phyloP scores from a whole-genome alignment of 106 monocot genomes.

The Iris macrosiphon region DNA sequence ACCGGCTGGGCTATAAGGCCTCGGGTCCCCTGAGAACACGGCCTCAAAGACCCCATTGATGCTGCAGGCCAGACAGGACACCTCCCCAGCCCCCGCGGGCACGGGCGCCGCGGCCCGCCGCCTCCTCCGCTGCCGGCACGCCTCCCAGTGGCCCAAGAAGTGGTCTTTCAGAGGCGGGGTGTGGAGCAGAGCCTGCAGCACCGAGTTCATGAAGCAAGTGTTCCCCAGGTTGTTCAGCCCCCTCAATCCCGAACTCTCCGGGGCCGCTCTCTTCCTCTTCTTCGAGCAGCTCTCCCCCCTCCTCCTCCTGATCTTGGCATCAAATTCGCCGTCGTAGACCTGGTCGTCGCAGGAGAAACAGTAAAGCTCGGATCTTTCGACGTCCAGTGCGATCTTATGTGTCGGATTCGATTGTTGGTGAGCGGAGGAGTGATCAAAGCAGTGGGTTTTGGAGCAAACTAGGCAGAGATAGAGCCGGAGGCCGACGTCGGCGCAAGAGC shows the following conservation, averaged over 20 bases:
- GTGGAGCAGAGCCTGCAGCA: conserved; percentile 56
- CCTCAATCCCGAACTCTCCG: conserved; percentile 35
- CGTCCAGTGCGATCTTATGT: conserved; percentile 51
- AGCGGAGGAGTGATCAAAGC: conserved; percentile 26
- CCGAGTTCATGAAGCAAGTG: conserved; percentile 73
- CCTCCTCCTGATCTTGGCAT: conserved; percentile 18
- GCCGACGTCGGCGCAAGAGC: conserved; percentile 5
- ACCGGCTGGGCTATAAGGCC: conserved; percentile 50
- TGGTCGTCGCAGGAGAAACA: conserved; percentile 57
- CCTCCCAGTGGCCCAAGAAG: conserved; percentile 33
- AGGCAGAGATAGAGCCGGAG: conserved; percentile 40
- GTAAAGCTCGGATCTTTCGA: conserved; percentile 59
- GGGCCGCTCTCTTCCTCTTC: neutral
- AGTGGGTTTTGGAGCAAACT: conserved; percentile 32
- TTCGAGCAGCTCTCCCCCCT: neutral
- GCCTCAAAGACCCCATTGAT: conserved; percentile 29
- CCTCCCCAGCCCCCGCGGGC: conserved; percentile 8
- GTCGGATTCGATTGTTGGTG: conserved; percentile 20
- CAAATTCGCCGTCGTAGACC: conserved; percentile 56
- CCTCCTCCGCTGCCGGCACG: conserved; percentile 28
- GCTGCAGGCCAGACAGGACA: conserved; percentile 37
- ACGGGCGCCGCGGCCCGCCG: conserved; percentile 12
- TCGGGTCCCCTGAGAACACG: conserved; percentile 45
- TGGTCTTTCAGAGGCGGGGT: conserved; percentile 40
- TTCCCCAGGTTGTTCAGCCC: conserved; percentile 67